These are phyloP conservation scores for Alternaria sp. DNA, from an alignment of 2,329 filamentous ascomycete species.

Conservation along the genomic window DNA sequence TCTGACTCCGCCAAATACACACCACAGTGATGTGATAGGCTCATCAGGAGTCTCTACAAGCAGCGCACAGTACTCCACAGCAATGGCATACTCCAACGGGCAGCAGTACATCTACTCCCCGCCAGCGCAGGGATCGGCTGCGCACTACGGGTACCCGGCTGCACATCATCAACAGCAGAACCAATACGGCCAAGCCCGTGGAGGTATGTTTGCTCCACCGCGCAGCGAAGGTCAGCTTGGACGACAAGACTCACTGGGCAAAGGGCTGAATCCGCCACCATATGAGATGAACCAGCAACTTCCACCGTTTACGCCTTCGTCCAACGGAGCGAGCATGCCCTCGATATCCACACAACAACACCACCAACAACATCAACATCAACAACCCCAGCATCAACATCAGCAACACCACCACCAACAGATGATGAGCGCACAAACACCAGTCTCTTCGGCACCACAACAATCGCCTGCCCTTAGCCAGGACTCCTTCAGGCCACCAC, in stretches of 20 bases:
- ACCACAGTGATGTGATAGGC: slow-evolving; percentile 67
- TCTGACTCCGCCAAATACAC: slow-evolving; percentile 67
- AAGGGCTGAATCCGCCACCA: slow-evolving; percentile 70
- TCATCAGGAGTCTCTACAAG: slow-evolving; percentile 67
- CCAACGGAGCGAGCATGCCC: slow-evolving; percentile 58
- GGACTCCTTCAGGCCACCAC: slow-evolving; percentile 65
- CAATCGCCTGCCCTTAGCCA: slow-evolving; percentile 64
- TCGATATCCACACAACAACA: slow-evolving; percentile 52
- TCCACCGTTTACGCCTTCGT: slow-evolving; percentile 66
- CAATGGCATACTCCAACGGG: slow-evolving; percentile 64
- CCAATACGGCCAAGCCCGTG: slow-evolving; percentile 40
- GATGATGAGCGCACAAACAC: slow-evolving; percentile 56
- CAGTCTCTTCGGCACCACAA: slow-evolving; percentile 48
- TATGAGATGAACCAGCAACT: slow-evolving; percentile 68
- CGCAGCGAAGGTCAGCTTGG: slow-evolving; percentile 60
- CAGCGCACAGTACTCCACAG: slow-evolving; percentile 62
- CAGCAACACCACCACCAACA: slow-evolving; percentile 42
- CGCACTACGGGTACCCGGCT: slow-evolving; percentile 61
- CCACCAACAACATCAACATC: slow-evolving; percentile 13
- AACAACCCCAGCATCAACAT: slow-evolving; percentile 45
- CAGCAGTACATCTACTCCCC: slow-evolving; percentile 68
- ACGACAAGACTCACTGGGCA: slow-evolving; percentile 65
- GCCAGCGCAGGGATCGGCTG: slow-evolving; percentile 61
- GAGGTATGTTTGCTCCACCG: slow-evolving; percentile 62
- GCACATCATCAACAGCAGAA: slow-evolving; percentile 40